Base-by-base conservation (phyloP, 192 early-diverging fungal species). In the Endogone sp. region DNA sequence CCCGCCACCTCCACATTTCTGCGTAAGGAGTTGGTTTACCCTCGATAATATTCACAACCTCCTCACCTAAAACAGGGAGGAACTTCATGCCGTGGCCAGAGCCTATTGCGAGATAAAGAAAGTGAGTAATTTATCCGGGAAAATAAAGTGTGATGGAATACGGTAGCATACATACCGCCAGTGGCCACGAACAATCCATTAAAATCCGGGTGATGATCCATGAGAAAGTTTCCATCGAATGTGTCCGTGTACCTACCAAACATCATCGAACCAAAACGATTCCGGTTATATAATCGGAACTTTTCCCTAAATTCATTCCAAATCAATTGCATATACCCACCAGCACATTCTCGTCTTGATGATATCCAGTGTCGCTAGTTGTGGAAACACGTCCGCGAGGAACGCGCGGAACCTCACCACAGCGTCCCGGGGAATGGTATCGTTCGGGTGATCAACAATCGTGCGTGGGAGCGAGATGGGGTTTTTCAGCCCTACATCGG, bases 1-100 rank as follows among this genome's bases (percentile, higher is more conserved):
- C 13, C 37, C 37, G 37, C 37, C 37, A 49, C 37, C 16, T 49
- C 37, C 37, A 49, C 37, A 49, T 6, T 49, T 49, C 37, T 49
- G 37, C 37, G 37, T 49, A 49, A 6, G 6, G 9, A 16, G 6
- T 49, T 16, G 16, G 9, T 16, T 49, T 68, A 2, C 70, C 77
- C 58, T 77, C 75, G 11, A 87, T 64, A 21, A 85, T 71, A 70
- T 87, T 74, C 1, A 69, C 76, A 20, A 84, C 74, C 23, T 82
- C 69, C 25, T 77, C 70, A 25, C 85, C 85, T 56, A 87, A 60
- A 16, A 84, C 76, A 1, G 85, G 84, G 11, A 79, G 49, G 57
- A 88, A 86, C 78, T 88, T 88, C 78, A 88, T 86, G 13, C 70
- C 86, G 56, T 88, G 86, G 2, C 86, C 86, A 21, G 76, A 79